Percentiles rank a stretch among this genome's conserved stretches.
phyloP scores from a whole-genome alignment of 768 basidiomycete genomes.

The Rhodotorula diobovata region DNA sequence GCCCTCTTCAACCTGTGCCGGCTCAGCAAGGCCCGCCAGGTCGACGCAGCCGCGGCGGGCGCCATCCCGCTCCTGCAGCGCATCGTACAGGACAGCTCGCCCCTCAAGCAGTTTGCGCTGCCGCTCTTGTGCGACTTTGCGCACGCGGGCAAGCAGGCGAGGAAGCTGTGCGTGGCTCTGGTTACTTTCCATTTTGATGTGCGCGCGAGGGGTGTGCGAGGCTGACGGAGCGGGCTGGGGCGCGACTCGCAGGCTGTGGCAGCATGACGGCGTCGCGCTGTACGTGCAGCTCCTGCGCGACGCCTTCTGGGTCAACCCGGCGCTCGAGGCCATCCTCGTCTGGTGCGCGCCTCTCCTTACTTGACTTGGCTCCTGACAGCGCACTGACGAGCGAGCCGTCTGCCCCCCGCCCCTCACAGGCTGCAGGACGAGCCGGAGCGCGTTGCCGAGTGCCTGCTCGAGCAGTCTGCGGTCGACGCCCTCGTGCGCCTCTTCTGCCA shows the following conservation, averaged over 20 bases:
- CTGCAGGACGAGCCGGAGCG: slow-evolving; percentile 90
- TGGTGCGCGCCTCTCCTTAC: slow-evolving; percentile 57
- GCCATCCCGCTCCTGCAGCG: slow-evolving; percentile 86
- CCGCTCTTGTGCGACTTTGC: slow-evolving; percentile 96
- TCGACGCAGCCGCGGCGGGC: slow-evolving; percentile 93
- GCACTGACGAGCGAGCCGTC: not conserved
- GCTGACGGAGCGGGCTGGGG: not conserved
- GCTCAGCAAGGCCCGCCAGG: slow-evolving; percentile 87
- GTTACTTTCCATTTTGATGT: not conserved
- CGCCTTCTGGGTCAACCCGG: slow-evolving; percentile 86
- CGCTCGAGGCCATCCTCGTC: slow-evolving; percentile 79
- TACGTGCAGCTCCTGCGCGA: slow-evolving; percentile 74
- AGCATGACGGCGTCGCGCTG: slow-evolving; percentile 79
- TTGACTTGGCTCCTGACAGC: not conserved
- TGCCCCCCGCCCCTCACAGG: too few relatives aligned
- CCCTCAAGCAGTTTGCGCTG: slow-evolving; percentile 91
- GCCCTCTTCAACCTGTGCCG: slow-evolving; percentile 95
- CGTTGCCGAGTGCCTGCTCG: slow-evolving; percentile 81
- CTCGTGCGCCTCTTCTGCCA: slow-evolving; percentile 74
- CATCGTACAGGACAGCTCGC: slow-evolving; percentile 81
- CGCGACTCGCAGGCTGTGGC: slow-evolving; percentile 56
- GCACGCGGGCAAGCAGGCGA: slow-evolving; percentile 86
- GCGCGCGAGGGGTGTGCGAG: too few relatives aligned
- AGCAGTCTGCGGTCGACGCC: slow-evolving; percentile 60
- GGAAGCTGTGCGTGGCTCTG: slow-evolving; percentile 54